Evolutionary conservation across 2,329 filamentous ascomycete species (phyloP), one percentile per base, ranked within the genome.

Genomic region (Lithohypha guttulata): DNA sequence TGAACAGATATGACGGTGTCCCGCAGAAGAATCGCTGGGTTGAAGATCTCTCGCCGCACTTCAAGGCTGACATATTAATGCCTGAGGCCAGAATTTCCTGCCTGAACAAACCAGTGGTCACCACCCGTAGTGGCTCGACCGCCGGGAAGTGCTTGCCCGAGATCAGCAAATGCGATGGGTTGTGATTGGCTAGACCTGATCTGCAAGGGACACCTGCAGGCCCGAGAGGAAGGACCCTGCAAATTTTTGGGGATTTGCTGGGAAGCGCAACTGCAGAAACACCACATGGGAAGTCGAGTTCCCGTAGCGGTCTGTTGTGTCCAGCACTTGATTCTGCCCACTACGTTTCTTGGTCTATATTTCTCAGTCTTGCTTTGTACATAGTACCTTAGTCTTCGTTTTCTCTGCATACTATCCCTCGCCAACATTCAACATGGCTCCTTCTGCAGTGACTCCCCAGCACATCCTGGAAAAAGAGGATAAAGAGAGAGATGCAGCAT

Each of bases 401-500:
- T n/a, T n/a, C n/a, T n/a, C n/a, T n/a, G n/a, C n/a, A 17, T 17
- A 25, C 3, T 42, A 15, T 18, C 27, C 30, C 23, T 44, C 42
- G 36, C 49, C 42, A 20, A 21, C 42, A 6, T 42, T 49, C 54
- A 63, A 50, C 46, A 75, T 75, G 71, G 62, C 70, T 51, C 67
- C 70, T 35, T 31, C 45, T 20, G 47, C 49, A 36, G 4, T 39
- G 9, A 59, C 60, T 45, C 40, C 49, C 8, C 34, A 21, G 11
- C 27, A 28, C 10, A 32, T 22, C 17, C 80, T 94, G 59, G 85
- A 93, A 72, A 66, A 70, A 56, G 84, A 94, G 66, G 77, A 94
- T 60, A 81, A 87, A 61, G 59, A 65, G 57, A 84, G 86, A 53
- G 86, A 94, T 81, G 84, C 84, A 48, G 81, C 75, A 51, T 94